Conservation (phyloP, 192 early-diverging fungal species). For the Backusella psychrophila region DNA sequence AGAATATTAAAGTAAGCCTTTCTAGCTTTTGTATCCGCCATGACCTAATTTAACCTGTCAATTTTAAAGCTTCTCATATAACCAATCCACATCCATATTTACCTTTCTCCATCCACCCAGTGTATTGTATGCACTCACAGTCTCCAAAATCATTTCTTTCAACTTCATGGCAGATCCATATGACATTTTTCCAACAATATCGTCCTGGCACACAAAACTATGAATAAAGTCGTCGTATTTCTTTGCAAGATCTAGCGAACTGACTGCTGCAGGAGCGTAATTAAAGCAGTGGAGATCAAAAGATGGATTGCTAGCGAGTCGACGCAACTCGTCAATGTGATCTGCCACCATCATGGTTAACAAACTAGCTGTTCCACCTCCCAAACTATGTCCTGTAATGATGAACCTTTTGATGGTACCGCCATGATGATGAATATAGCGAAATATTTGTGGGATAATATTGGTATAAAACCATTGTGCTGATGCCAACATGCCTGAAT, state of each 20-base stretch:
- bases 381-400: constrained; percentile 65
- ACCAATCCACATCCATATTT: not conserved
- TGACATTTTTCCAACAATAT: constrained; percentile 59
- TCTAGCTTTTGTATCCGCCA: constrained; percentile 16
- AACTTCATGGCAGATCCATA: constrained; percentile 67
- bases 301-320: constrained; percentile 35
- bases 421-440: constrained; percentile 38
- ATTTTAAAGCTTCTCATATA: not conserved
- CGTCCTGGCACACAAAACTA: constrained; percentile 57
- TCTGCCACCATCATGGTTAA: constrained; percentile 62
- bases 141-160: constrained; percentile 57
- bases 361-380: constrained; percentile 56
- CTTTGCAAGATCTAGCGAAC: constrained; percentile 45
- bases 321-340: constrained; percentile 32
- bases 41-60: constrained; percentile 5
- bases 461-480: constrained; percentile 64
- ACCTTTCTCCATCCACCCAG: constrained; percentile 26
- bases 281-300: constrained; percentile 43
- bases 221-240: constrained; percentile 50
- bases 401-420: constrained; percentile 39
- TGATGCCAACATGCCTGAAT: constrained; percentile 70
- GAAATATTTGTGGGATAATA: constrained; percentile 55
- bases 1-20: constrained; percentile 28
- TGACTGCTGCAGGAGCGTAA: constrained; percentile 54
- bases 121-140: constrained; percentile 32